Percentiles rank a stretch among this genome's conserved stretches.
Evolutionary conservation across 345 rosid genomes (phyloP).

Genomic region (Eucalyptus virginea): DNA sequence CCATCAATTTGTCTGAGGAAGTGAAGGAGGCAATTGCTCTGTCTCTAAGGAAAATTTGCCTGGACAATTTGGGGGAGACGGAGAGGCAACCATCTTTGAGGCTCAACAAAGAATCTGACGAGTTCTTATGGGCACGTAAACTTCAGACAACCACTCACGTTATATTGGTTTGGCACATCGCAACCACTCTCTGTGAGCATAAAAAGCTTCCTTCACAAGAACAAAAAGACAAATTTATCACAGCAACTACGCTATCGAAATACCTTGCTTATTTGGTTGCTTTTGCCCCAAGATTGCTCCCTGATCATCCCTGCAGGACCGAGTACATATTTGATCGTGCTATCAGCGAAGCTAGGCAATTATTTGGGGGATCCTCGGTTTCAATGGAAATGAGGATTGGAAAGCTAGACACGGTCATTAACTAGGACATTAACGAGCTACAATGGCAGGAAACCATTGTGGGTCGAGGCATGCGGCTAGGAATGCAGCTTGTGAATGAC

Average conservation of each 20-base stretch:
- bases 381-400: fast-evolving
- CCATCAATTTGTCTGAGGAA: no score
- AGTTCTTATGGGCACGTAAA: no score
- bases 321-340: fast-evolving
- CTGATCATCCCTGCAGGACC: no score
- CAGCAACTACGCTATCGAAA: fast-evolving
- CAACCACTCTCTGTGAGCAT: no score
- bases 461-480: fast-evolving
- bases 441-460: no score
- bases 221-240: fast-evolving
- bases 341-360: fast-evolving
- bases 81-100: fast-evolving
- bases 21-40: fast-evolving
- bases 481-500: fast-evolving
- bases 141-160: no score
- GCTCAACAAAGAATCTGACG: no score
- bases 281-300: fast-evolving
- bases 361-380: fast-evolving
- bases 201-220: fast-evolving
- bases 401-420: fast-evolving
- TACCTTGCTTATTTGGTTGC: no score
- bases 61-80: fast-evolving
- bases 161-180: no score
- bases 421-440: no score
- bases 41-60: no score